Percentiles rank a stretch among this genome's conserved stretches.
phyloP scores from a whole-genome alignment of 2,329 filamentous ascomycete genomes.

The Cyphellophora attinorum region DNA sequence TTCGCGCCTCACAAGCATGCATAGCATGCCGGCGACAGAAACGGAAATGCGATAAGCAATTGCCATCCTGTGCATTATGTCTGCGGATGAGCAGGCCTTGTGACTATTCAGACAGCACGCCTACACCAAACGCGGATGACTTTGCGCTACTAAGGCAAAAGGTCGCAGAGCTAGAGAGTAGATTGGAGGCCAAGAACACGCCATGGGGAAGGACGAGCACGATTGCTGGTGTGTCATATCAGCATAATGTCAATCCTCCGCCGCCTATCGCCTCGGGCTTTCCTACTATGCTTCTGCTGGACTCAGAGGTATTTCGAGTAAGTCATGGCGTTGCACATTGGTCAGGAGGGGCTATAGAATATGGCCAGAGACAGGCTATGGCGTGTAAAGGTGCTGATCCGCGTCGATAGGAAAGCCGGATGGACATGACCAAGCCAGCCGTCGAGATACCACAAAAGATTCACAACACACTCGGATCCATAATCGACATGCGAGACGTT shows the following conservation, averaged over 20 bases:
- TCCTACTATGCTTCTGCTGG: constrained; percentile 17
- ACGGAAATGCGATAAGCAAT: constrained; percentile 41
- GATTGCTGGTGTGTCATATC: neutral
- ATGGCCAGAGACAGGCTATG: too few species aligned
- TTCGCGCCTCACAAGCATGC: neutral
- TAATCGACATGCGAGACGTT: constrained; percentile 14
- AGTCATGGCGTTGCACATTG: too few species aligned
- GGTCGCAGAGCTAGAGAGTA: constrained; percentile 15
- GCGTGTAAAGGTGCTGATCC: too few species aligned
- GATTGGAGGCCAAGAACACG: constrained; percentile 6
- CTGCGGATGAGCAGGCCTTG: constrained; percentile 21
- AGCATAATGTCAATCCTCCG: neutral
- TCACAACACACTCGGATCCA: constrained; percentile 13
- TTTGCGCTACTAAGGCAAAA: constrained; percentile 13
- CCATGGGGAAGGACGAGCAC: neutral
- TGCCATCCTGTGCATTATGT: constrained; percentile 41
- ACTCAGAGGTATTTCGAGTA: constrained; percentile 12
- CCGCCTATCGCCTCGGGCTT: constrained; percentile 8
- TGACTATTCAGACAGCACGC: constrained; percentile 15
- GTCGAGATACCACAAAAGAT: constrained; percentile 12
- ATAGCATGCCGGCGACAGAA: constrained; percentile 39
- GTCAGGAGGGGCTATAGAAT: too few species aligned
- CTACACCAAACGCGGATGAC: constrained; percentile 12
- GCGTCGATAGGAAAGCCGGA: constrained; percentile 6
- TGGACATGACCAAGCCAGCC: constrained; percentile 9